A percentile compares a stretch with the other conserved stretches of the same genome.
These are phyloP conservation scores for Penstemon eatonii DNA, from an alignment of 257 asterid species.

Conservation along the genomic window DNA sequence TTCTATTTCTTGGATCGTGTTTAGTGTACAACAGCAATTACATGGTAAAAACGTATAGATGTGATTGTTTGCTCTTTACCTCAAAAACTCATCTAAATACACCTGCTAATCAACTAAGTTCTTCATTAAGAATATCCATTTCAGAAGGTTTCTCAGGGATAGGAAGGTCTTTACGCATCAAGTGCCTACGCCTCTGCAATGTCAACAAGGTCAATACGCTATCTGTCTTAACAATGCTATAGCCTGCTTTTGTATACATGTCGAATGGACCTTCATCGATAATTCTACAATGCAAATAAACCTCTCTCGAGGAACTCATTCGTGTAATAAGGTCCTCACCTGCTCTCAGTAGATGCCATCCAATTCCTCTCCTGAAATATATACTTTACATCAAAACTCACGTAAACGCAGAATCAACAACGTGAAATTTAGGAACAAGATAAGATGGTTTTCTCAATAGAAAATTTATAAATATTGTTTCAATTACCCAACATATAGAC, in stretches of 20 bases:
- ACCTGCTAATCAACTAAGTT: constrained; percentile 36
- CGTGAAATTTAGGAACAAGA: background rate
- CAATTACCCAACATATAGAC: background rate
- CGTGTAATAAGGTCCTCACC: constrained; percentile 75
- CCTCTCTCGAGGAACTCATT: constrained; percentile 74
- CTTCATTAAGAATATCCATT: constrained; percentile 38
- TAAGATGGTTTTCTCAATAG: background rate
- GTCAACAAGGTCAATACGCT: constrained; percentile 68
- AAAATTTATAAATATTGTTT: background rate
- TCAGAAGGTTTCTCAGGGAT: constrained; percentile 39
- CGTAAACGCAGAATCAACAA: background rate
- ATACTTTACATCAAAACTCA: constrained; percentile 9
- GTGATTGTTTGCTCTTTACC: constrained; percentile 32
- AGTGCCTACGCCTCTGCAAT: constrained; percentile 85
- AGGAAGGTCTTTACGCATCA: constrained; percentile 80
- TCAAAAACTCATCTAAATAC: constrained; percentile 29
- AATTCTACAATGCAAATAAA: constrained; percentile 86
- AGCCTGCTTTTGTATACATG: constrained; percentile 86
- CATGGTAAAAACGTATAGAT: constrained; percentile 11
- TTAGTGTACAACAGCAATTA: constrained; percentile 37
- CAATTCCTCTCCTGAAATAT: constrained; percentile 82
- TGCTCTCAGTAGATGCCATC: constrained; percentile 89
- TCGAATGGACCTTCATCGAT: constrained; percentile 79
- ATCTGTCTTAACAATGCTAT: constrained; percentile 71
- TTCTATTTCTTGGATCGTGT: constrained; percentile 27